phyloP scores from a whole-genome alignment of 2,329 filamentous ascomycete species.

The Diaporthe sp. region DNA sequence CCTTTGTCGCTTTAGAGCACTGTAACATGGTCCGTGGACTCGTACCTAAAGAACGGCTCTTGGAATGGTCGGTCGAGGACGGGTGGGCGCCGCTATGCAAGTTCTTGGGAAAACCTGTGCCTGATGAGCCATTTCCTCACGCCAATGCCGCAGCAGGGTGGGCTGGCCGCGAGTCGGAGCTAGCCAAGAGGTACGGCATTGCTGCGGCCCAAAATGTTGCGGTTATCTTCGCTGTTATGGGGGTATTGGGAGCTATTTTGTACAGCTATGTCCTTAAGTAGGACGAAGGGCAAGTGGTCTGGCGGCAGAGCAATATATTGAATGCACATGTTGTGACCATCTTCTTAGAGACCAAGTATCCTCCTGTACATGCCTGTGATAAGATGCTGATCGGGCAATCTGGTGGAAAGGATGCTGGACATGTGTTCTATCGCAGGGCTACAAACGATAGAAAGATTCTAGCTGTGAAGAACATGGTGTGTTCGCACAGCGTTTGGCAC shows the following conservation, averaged over 20 bases:
- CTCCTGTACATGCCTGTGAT: too few relatives aligned
- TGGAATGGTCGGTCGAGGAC: conserved; percentile 49
- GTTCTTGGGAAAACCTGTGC: conserved; percentile 31
- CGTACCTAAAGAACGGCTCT: conserved; percentile 41
- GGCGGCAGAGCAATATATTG: too few relatives aligned
- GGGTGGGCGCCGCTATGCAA: conserved; percentile 49
- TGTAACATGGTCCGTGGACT: conserved; percentile 46
- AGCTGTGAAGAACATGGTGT: too few relatives aligned
- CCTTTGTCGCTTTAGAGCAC: conserved; percentile 38
- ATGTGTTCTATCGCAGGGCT: too few relatives aligned
- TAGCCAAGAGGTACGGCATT: neutral
- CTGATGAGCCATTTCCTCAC: conserved; percentile 19
- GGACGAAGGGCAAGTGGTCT: neutral
- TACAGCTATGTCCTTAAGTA: neutral
- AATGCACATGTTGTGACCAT: too few relatives aligned
- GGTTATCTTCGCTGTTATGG: neutral
- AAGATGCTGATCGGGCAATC: too few relatives aligned
- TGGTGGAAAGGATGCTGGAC: too few relatives aligned
- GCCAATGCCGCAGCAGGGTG: conserved; percentile 24
- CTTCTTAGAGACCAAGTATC: too few relatives aligned
- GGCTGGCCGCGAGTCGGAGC: neutral
- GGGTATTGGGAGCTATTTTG: neutral
- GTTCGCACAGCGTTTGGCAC: too few relatives aligned
- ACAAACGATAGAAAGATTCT: too few relatives aligned
- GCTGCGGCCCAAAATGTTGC: neutral